phyloP scores from a whole-genome alignment of 805 yeast species.

The Metschnikowia bowlesiae region DNA sequence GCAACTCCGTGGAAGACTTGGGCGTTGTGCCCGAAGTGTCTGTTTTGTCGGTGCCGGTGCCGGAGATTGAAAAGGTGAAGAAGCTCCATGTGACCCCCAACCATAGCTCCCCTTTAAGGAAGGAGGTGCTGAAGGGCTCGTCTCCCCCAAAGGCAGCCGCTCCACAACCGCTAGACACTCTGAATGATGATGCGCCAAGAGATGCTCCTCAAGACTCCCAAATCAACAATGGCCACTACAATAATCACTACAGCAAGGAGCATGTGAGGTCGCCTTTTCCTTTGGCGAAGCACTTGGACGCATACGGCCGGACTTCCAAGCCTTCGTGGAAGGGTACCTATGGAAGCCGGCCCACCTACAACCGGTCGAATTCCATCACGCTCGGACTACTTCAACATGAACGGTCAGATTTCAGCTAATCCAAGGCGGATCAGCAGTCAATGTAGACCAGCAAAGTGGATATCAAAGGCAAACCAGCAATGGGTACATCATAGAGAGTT shows the following conservation, averaged over 20 bases:
- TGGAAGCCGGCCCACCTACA: slow-evolving; percentile 22
- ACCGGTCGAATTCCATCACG: slow-evolving; percentile 38
- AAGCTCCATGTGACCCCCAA: slow-evolving; percentile 6
- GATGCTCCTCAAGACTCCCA: slow-evolving; percentile 2
- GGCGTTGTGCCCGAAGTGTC: neutral
- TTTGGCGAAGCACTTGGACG: slow-evolving; percentile 34
- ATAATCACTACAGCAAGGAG: slow-evolving; percentile 48
- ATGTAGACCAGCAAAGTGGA: no score
- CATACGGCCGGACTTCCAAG: slow-evolving; percentile 21
- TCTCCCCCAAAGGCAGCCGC: neutral
- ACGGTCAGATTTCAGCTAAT: slow-evolving; percentile 1
- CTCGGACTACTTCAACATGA: slow-evolving; percentile 36
- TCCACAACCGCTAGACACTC: slow-evolving; percentile 9
- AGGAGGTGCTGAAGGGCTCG: slow-evolving; percentile 10
- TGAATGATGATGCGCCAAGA: slow-evolving; percentile 5
- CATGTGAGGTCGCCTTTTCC: slow-evolving; percentile 39
- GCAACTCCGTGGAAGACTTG: slow-evolving; percentile 4
- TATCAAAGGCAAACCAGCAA: no score
- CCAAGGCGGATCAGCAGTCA: no score
- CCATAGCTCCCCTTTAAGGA: slow-evolving; percentile 15
- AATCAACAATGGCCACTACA: slow-evolving; percentile 21
- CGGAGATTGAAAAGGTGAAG: slow-evolving; percentile 4
- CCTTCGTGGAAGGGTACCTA: neutral
- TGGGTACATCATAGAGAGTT: no score
- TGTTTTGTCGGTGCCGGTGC: neutral